Evolutionary conservation across 441 rosid species (phyloP).

Genomic region (Jatropha multifida): DNA sequence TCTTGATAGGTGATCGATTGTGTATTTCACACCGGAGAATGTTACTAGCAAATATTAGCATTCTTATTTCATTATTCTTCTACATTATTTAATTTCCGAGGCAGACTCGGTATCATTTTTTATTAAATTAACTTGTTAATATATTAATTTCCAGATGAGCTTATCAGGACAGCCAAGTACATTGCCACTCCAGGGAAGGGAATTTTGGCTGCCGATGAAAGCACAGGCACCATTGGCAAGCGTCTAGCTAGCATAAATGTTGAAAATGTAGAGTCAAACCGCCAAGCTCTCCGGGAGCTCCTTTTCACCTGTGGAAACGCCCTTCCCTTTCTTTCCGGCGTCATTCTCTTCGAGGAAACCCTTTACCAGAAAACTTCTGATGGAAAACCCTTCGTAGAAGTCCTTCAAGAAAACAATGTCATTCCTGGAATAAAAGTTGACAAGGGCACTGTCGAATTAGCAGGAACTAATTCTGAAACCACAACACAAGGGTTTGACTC

Average conservation of each 20-base stretch:
- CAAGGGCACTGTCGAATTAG: slow-evolving; percentile 82
- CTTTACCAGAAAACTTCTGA: slow-evolving; percentile 79
- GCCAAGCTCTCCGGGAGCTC: slow-evolving; percentile 92
- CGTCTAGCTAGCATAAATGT: slow-evolving; percentile 84
- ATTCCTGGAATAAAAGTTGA: slow-evolving; percentile 91
- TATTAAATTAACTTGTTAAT: too few species aligned
- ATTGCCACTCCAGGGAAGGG: slow-evolving; percentile 96
- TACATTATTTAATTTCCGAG: too few species aligned
- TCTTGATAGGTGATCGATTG: too few species aligned
- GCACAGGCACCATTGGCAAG: slow-evolving; percentile 97
- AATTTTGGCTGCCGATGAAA: slow-evolving; percentile 93
- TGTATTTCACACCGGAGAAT: too few species aligned
- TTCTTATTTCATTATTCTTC: too few species aligned
- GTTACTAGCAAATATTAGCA: too few species aligned
- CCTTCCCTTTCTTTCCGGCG: slow-evolving; percentile 75
- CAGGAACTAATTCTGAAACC: slow-evolving; percentile 87
- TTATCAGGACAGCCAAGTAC: slow-evolving; percentile 83
- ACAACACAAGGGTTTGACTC: slow-evolving; percentile 94
- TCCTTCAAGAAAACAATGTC: slow-evolving; percentile 70
- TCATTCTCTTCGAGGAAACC: slow-evolving; percentile 92
- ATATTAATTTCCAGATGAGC: slow-evolving; percentile 56
- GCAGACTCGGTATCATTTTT: too few species aligned
- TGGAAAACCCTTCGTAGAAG: slow-evolving; percentile 79
- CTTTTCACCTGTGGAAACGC: slow-evolving; percentile 77
- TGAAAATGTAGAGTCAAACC: slow-evolving; percentile 87